Base-by-base conservation (phyloP, 371 early-diverging fungal species). In the Lichtheimia hyalospora region DNA sequence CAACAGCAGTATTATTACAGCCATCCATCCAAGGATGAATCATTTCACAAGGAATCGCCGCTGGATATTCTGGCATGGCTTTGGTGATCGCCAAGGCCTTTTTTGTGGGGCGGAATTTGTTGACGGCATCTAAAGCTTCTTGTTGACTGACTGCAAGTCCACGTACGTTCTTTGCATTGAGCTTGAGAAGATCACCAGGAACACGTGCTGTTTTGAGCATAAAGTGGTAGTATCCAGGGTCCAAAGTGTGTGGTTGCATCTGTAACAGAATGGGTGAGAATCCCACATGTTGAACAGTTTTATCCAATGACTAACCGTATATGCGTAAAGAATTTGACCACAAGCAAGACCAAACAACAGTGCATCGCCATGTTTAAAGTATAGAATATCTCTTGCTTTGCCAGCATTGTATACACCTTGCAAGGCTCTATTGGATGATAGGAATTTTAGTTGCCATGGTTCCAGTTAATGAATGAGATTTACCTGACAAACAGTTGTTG, bases 131-230 rank as follows among this genome's bases (percentile, higher is more conserved):
- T 3, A 80, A 44, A 13, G 81, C 75, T 20, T 73, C 73, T 7
- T 61, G 61, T 23, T 81, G 40, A 58, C 81, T 72, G 6, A 88
- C 20, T 5, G 85, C 75, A 13, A 73, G 57, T 12, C 82, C 84
- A 44, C 82, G 64, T 0, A 85, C 74, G 16, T 76, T 77, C 18
- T 71, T 61, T 13, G 76, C 75, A 64, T 84, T 85, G n/a, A 87
- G 44, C 5, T 67, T 51, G 34, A 90, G 68, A 0, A 77, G 58
- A 16, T 74, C 77, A 44, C 75, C 67, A 8, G 88, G 85, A 21
- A 87, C 84, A 49, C 85, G 81, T 2, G 88, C 88, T 0, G 88
- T 82, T 49, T 80, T 81, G 20, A 84, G 20, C 83, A 90, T 89
- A 64, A 89, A 90, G 12, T 66, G 51, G 54, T 86, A 86, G 54